These are phyloP conservation scores for Penicillium sp. DNA, from an alignment of 2,329 filamentous ascomycete species.

Conservation along the genomic window DNA sequence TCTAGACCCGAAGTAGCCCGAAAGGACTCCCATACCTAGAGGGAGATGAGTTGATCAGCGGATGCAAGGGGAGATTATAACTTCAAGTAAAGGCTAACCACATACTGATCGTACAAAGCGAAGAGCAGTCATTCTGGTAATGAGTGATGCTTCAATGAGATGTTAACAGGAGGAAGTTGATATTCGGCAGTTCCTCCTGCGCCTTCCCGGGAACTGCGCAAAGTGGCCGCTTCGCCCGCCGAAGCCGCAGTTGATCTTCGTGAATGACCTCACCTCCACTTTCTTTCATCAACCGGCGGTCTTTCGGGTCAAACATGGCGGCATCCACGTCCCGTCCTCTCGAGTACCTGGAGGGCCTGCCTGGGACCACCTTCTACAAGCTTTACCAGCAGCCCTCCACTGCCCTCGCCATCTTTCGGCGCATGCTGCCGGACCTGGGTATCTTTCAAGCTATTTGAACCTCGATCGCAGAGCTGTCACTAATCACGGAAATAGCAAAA, in stretches of 20 bases:
- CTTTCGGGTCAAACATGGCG: conserved; percentile 51
- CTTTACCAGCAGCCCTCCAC: conserved; percentile 97
- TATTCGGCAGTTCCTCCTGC: conserved; percentile 9
- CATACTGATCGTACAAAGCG: conserved; percentile 69
- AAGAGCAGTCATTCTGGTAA: conserved; percentile 54
- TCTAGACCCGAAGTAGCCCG: conserved; percentile 84
- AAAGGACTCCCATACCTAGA: conserved; percentile 82
- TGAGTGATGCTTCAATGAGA: background rate
- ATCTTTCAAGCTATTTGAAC: conserved; percentile 34
- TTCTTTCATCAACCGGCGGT: conserved; percentile 12
- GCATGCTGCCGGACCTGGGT: conserved; percentile 94
- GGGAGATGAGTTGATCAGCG: conserved; percentile 21
- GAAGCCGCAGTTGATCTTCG: conserved; percentile 19
- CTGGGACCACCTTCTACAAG: conserved; percentile 84
- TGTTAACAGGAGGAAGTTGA: conserved; percentile 3
- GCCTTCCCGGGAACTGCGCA: conserved; percentile 32
- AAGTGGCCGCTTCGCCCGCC: conserved; percentile 33
- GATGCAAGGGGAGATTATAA: no score
- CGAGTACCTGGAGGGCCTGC: conserved; percentile 91
- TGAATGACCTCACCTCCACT: conserved; percentile 20
- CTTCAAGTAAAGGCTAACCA: conserved; percentile 2
- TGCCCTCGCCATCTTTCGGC: conserved; percentile 90
- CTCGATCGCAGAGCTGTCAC: conserved; percentile 8
- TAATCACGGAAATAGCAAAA: conserved; percentile 66
- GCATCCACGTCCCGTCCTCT: conserved; percentile 66